phyloP scores from a whole-genome alignment of 192 early-diverging fungal species.

The Umbelopsis sp. region DNA sequence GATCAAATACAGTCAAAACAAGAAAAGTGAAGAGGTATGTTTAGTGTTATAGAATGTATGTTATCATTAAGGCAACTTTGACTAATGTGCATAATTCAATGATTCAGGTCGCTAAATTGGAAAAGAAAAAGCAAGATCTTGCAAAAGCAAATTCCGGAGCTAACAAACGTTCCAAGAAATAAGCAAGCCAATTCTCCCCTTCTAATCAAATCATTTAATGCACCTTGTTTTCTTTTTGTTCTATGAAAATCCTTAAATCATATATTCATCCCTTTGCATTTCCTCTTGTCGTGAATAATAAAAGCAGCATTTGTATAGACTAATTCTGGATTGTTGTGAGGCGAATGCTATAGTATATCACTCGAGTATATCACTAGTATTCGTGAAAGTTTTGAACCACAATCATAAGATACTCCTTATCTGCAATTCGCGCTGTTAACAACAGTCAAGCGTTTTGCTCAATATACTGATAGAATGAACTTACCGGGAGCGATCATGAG shows the following conservation, averaged over 20 bases:
- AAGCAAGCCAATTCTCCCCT: neutral
- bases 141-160: constrained; percentile 10
- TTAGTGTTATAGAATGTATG: neutral
- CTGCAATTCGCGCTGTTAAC: constrained; percentile 40
- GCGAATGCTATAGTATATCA: no score
- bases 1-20: constrained; percentile 75
- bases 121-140: constrained; percentile 34
- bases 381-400: constrained; percentile 70
- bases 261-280: constrained; percentile 1
- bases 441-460: neutral
- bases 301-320: constrained; percentile 22
- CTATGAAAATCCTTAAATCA: constrained; percentile 1
- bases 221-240: neutral
- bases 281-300: constrained; percentile 21
- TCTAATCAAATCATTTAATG: neutral
- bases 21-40: constrained; percentile 67
- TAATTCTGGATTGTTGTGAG: neutral
- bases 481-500: constrained; percentile 94
- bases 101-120: constrained; percentile 26
- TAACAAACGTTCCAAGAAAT: constrained; percentile 25
- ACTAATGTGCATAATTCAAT: no score
- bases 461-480: neutral
- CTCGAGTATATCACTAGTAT: neutral
- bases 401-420: constrained; percentile 83
- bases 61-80: neutral